Base-by-base conservation (phyloP, 2,329 filamentous ascomycete genomes). In the Claviceps sp. region DNA sequence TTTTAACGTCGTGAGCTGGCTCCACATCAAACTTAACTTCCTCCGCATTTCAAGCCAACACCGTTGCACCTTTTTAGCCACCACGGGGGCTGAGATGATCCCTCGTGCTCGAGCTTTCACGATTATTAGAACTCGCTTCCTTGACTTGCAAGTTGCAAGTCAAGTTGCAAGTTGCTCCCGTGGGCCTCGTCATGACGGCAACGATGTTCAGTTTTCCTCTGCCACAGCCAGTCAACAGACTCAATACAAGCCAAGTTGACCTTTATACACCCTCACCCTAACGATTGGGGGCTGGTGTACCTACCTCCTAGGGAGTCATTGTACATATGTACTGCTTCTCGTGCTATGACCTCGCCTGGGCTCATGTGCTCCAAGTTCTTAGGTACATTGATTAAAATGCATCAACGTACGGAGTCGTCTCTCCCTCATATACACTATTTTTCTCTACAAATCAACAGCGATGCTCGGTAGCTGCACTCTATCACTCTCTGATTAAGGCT, bases 151-250 rank as follows among this genome's bases (percentile, higher is more conserved):
- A 7, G 5, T 26, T 26, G 24, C 24, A 24, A 24, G 22, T 24
- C 5, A 5, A 7, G 5, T 26, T 26, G 24, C 24, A 24, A 24
- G 22, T 24, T 24, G 26, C 8, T 30, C 26, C 26, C 26, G 26
- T 30, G 9, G 30, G 30, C 30, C 30, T 11, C 49, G 52, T 45
- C 52, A 53, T 55, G 55, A 55, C 51, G 52, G 55, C 49, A 51
- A 51, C 47, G 43, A 18, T 49, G 44, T 47, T 42, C 45, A n/a
- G 37, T 34, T 46, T 49, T 9, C 5, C 44, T 4, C 24, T 26
- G 9, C 3, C 13, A 44, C 41, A 42, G 9, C 41, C 41, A 13
- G 41, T 20, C 20, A 13, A 22, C 18, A 20, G 18, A 18, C 18
- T 18, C 18, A 18, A 18, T 18, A 1, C 18, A 34, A 34, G 30